Percentiles rank a stretch among this genome's conserved stretches.
Evolutionary conservation across 106 monocot genomes (phyloP).

Genomic region (Amphibolis antarctica): DNA sequence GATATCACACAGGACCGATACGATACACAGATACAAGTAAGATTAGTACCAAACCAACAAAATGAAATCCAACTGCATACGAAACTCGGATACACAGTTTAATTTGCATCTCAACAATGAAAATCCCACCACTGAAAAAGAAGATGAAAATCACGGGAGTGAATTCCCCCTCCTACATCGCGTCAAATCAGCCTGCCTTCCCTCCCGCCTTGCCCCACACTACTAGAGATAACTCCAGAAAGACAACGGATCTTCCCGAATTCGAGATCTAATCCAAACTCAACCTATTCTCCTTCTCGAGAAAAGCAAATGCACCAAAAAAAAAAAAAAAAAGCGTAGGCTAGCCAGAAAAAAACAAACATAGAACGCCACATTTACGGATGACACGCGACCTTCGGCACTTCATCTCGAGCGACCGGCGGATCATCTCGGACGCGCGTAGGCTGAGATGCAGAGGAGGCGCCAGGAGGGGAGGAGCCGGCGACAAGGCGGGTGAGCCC

Average conservation of each 20-base stretch:
- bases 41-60: too few relatives aligned
- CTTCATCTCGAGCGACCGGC: not conserved
- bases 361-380: not conserved
- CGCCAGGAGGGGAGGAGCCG: constrained; percentile 1
- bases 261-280: not conserved
- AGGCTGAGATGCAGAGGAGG: not conserved
- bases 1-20: too few relatives aligned
- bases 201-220: too few relatives aligned
- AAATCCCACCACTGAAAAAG: too few relatives aligned
- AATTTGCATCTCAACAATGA: too few relatives aligned
- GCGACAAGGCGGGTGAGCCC: not conserved
- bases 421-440: not conserved
- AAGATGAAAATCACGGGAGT: too few relatives aligned
- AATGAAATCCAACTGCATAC: too few relatives aligned
- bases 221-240: not conserved
- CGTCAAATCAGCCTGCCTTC: too few relatives aligned
- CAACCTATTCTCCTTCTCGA: not conserved
- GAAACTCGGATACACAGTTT: too few relatives aligned
- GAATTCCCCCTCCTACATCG: too few relatives aligned
- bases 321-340: not conserved
- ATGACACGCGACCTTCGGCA: not conserved
- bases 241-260: not conserved
- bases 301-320: not conserved
- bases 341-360: not conserved
- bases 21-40: too few relatives aligned